Base-by-base conservation (phyloP, 495 filamentous ascomycete genomes). In the Talaromyces trachyspermus region DNA sequence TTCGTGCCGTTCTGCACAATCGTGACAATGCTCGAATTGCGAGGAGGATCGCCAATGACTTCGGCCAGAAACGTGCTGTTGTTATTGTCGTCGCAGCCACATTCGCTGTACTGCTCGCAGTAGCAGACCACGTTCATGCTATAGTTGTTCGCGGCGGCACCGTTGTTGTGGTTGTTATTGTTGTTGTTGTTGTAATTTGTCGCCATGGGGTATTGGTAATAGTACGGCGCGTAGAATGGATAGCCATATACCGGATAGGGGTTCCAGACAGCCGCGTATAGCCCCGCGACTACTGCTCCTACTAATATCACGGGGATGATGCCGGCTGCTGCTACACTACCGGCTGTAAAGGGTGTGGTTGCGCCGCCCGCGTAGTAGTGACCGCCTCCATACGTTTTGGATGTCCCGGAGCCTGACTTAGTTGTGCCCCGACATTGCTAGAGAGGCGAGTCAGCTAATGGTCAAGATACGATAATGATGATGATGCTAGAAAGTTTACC, bases 291-390 rank as follows among this genome's bases (percentile, higher is more conserved):
- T 72, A 1, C 72, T n/a, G n/a, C 78, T 7, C 66, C 77, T 2
- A 65, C 74, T 8, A 90, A 53, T 26, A 81, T 58, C 53, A 78
- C 71, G 11, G 83, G 79, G 0, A 70, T 55, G 15, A 89, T 70
- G 1, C 85, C 78, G 26, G 60, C 38, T 4, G 78, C 71, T 0
- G 84, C 86, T 0, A 48, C 38, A 0, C 5, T 2, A 14, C 90
- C 89, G 2, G 89, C 43, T 9, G 49, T 48, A 66, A 90, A 96
- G 3, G 92, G 87, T 4, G 68, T 63, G 9, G 60, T 51, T 0
- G 86, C 77, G 29, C 92, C 92, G 26, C 92, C 91, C 32, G 81
- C 79, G 52, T 95, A 96, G 63, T 80, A 94, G 25, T 58, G 55
- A 7, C 84, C 83, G 6, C 83, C 79, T 25, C 84, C 84, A 56